phyloP scores from a whole-genome alignment of 768 basidiomycete genomes.

The Lentinula edodes region DNA sequence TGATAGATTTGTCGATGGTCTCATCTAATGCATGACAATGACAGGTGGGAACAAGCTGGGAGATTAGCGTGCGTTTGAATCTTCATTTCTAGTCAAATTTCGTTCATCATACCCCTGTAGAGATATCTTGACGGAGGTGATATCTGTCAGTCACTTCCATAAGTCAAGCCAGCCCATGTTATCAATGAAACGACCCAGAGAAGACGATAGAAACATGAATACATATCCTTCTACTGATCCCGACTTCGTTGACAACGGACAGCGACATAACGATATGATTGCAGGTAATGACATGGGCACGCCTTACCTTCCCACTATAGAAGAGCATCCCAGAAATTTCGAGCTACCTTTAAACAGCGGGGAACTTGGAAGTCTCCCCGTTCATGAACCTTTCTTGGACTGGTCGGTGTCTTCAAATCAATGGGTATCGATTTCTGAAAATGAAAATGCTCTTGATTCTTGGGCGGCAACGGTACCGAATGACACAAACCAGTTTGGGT shows the following conservation, averaged over 20 bases:
- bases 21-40: background rate
- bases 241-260: background rate
- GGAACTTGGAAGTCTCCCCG: constrained; percentile 1
- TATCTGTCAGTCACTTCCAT: background rate
- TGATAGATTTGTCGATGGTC: background rate
- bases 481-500: background rate
- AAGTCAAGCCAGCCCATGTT: background rate
- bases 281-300: background rate
- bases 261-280: background rate
- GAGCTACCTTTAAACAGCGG: background rate
- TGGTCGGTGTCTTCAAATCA: background rate
- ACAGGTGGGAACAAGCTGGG: constrained; percentile 1
- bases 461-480: background rate
- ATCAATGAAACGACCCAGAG: background rate
- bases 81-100: background rate
- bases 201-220: background rate
- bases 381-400: background rate
- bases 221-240: background rate
- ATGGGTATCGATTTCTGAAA: background rate
- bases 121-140: background rate
- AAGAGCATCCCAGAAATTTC: background rate
- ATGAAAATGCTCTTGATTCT: background rate
- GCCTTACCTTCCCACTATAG: background rate
- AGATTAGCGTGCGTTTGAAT: background rate
- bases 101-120: background rate